Evolutionary conservation across 345 rosid genomes (phyloP).

Genomic region (Gossypium ekmanianum): DNA sequence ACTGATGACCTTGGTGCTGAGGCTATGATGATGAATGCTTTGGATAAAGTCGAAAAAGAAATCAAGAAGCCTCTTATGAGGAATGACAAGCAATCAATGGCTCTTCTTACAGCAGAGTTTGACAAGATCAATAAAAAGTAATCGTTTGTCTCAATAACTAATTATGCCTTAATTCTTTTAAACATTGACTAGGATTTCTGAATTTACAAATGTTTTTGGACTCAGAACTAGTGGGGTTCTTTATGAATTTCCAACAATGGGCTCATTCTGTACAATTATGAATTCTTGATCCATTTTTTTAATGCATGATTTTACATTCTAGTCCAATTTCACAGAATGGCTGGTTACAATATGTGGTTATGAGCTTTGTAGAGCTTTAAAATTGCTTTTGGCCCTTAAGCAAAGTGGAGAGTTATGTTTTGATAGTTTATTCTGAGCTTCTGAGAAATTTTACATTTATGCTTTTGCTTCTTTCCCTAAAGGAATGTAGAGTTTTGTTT

Average conservation of each 20-base stretch:
- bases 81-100: conserved; percentile 87
- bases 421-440: background rate
- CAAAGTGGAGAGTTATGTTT: background rate
- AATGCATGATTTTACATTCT: background rate
- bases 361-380: background rate
- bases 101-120: conserved; percentile 78
- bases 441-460: background rate
- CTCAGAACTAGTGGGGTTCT: background rate
- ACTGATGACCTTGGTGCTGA: conserved; percentile 83
- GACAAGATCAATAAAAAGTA: conserved; percentile 90
- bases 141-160: conserved; percentile 19
- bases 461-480: background rate
- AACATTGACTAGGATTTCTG: background rate
- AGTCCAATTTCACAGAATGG: background rate
- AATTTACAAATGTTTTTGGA: background rate
- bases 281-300: background rate
- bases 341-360: background rate
- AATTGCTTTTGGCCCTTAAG: background rate
- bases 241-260: background rate
- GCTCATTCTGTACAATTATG: background rate
- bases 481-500: background rate
- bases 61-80: conserved; percentile 93
- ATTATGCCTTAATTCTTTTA: background rate
- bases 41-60: conserved; percentile 90
- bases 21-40: conserved; percentile 91